Percentiles rank a stretch among this genome's conserved stretches.
Evolutionary conservation across 2,329 filamentous ascomycete genomes (phyloP).

Genomic region (Fusarium phyllophilum): DNA sequence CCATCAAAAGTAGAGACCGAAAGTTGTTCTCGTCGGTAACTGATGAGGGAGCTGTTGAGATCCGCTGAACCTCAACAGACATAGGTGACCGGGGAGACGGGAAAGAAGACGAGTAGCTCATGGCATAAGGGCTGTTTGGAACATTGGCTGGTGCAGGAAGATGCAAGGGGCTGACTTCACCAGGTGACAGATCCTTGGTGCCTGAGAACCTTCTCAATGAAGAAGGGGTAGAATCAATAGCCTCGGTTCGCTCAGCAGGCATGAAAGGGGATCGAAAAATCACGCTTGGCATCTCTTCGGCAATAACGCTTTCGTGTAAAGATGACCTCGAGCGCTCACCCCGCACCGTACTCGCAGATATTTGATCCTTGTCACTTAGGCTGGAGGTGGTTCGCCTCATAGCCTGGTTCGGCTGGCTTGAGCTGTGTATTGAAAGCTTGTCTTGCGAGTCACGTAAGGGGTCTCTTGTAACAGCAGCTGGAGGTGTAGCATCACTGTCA

Average conservation of each 20-base stretch:
- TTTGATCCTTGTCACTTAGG: conserved; percentile 53
- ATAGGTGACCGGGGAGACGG: conserved; percentile 76
- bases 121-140: conserved; percentile 73
- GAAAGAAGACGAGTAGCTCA: conserved; percentile 71
- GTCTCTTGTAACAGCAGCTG: conserved; percentile 40
- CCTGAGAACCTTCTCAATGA: conserved; percentile 57
- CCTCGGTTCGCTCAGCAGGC: conserved; percentile 48
- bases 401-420: conserved; percentile 29
- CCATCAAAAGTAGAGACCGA: conserved; percentile 73
- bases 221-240: conserved; percentile 55
- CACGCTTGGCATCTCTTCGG: conserved; percentile 57
- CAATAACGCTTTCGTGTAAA: conserved; percentile 62
- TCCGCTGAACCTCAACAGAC: conserved; percentile 76
- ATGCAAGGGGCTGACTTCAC: conserved; percentile 61
- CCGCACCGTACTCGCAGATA: conserved; percentile 49
- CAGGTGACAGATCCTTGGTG: conserved; percentile 59
- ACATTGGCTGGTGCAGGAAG: conserved; percentile 57
- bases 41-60: conserved; percentile 81
- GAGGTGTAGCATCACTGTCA: conserved; percentile 51
- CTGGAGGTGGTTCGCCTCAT: conserved; percentile 59
- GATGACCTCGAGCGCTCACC: conserved; percentile 62
- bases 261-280: conserved; percentile 53
- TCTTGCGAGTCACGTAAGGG: conserved; percentile 39
- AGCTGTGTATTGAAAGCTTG: conserved; percentile 36
- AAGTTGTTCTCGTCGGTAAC: conserved; percentile 76